Conservation (phyloP, 129 eudicot species). For the Gnaphalium uliginosum region DNA sequence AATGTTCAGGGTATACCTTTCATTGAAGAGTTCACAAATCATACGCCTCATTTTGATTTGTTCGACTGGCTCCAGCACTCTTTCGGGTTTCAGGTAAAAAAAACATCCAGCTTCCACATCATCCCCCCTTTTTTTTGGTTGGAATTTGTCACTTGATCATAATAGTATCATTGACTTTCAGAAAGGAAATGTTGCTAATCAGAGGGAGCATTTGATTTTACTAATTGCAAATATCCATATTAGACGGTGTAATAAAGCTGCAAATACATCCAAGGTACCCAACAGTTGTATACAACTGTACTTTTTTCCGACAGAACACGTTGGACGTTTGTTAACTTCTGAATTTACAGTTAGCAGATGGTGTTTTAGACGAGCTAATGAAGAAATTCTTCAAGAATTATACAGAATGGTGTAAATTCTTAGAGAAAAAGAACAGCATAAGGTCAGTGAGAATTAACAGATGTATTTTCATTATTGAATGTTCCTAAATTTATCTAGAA, state of each 20-base stretch:
- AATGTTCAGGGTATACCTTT: conserved; percentile 78
- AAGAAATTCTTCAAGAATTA: conserved; percentile 93
- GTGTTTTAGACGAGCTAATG: conserved; percentile 78
- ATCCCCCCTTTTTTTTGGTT: neutral
- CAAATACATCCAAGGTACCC: conserved; percentile 52
- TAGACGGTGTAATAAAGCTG: conserved; percentile 54
- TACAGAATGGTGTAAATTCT: conserved; percentile 93
- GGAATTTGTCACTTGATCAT: conserved; percentile 4
- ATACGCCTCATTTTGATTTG: conserved; percentile 49
- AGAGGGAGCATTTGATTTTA: conserved; percentile 91
- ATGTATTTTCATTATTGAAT: neutral
- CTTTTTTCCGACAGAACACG: neutral
- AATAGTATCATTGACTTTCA: conserved; percentile 20
- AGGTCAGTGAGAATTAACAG: conserved; percentile 38
- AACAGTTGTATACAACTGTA: neutral
- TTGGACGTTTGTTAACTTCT: conserved; percentile 1
- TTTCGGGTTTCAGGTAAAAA: conserved; percentile 80
- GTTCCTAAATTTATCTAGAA: neutral
- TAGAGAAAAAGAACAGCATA: conserved; percentile 71
- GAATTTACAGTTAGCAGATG: conserved; percentile 68
- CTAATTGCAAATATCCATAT: conserved; percentile 83
- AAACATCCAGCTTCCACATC: neutral
- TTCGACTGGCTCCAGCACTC: conserved; percentile 89
- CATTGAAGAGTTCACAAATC: conserved; percentile 56
- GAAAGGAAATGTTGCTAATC: conserved; percentile 93